Base-by-base conservation (phyloP, 768 basidiomycete species). In the Termitomyces eurrhizus region DNA sequence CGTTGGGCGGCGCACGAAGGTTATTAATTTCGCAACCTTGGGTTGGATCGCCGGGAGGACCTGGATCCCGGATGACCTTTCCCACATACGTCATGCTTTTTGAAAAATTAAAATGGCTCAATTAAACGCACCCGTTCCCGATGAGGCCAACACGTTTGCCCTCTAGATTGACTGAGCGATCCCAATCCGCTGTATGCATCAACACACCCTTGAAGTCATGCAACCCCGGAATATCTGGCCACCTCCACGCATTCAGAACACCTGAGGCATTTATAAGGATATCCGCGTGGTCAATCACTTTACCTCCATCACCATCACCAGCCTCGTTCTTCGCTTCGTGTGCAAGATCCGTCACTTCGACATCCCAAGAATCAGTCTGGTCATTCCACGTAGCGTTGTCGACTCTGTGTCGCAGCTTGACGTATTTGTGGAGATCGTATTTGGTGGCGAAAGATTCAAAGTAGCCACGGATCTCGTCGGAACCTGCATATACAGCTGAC, bases 151-250 rank as follows among this genome's bases (percentile, higher is more conserved):
- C 74, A 66, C 54, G 74, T 71, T 71, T 77, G 52, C 75, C 77
- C 66, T 61, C 71, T 26, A 70, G 68, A 52, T 71, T 68, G 8
- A 71, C 50, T n/a, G 52, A 57, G 16, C 63, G 60, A 48, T 72
- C 70, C 66, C 70, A 77, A n/a, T 65, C 60, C 1, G 77, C 75
- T 0, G 73, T 79, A 58, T 78, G 77, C 39, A 76, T 39, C n/a
- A 77, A 64, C 11, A 57, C 57, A 1, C 77, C 75, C 51, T 71
- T 67, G 64, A 71, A 78, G 21, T 70, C 64, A 1, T 69, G 39
- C 14, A 77, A 64, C 2, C 77, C 77, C 7, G 66, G 56, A 29
- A 77, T 75, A 37, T 74, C 68, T 3, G 78, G 76, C 75, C 74
- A 75, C 55, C 67, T 68, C 77, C 77, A 78, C 6, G 67, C 63